Conservation (phyloP, 352 stramenopile species). For the Pythium plurisporium region DNA sequence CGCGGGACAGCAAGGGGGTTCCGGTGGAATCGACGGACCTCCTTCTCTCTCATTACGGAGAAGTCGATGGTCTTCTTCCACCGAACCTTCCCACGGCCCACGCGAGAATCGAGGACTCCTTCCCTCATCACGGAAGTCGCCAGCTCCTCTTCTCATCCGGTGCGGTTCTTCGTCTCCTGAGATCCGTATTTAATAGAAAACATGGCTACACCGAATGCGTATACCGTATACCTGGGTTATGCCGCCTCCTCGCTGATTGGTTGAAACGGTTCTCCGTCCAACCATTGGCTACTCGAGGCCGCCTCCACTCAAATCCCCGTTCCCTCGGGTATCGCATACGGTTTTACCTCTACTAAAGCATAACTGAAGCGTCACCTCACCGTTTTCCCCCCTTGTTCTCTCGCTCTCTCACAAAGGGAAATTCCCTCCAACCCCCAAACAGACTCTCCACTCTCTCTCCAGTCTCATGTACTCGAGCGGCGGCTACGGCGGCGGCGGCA, state of each 20-base stretch:
- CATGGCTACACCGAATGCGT: conserved; percentile 11
- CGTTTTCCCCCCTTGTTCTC: background rate
- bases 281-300: background rate
- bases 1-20: no score
- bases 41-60: conserved; percentile 32
- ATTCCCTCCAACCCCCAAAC: background rate
- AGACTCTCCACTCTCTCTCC: no score
- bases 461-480: conserved; percentile 51
- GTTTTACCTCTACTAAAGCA: conserved; percentile 2
- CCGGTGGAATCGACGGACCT: conserved; percentile 15
- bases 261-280: background rate
- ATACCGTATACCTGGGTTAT: conserved; percentile 16
- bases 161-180: background rate
- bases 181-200: conserved; percentile 21
- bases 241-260: conserved; percentile 7
- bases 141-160: conserved; percentile 12
- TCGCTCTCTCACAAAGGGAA: conserved; percentile 11
- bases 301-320: conserved; percentile 16
- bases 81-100: background rate
- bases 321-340: conserved; percentile 4
- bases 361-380: conserved; percentile 12
- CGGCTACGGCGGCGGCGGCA: conserved; percentile 19
- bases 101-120: conserved; percentile 25
- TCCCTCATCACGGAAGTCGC: conserved; percentile 31
- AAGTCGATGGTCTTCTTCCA: conserved; percentile 23